Base-by-base conservation (phyloP, 352 stramenopile genomes). In the Phytophthora macrochlamydospora region DNA sequence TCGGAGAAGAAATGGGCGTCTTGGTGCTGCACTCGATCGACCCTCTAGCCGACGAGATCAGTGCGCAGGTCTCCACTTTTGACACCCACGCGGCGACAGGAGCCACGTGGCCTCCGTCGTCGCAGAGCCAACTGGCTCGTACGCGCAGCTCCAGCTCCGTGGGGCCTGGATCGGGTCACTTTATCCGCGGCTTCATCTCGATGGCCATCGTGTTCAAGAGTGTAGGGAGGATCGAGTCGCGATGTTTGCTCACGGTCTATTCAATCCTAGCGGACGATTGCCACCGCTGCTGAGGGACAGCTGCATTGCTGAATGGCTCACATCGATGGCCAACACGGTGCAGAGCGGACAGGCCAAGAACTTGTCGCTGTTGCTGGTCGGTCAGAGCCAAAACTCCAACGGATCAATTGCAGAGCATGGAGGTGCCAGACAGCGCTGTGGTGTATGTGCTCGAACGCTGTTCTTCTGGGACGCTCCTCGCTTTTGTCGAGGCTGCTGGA, bases 291-390 rank as follows among this genome's bases (percentile, higher is more conserved):
- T 92, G 12, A 73, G 78, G 2, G 83, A 93, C 51, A 65, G 61
- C 50, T 79, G 78, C 62, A 83, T 93, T 40, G 83, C 78, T 3
- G 80, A 89, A 18, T 76, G 76, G 56, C 71, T 91, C 3, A 77
- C 83, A 24, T 83, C 83, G 11, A 64, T 93, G 38, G 78, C 79
- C 40, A 87, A 90, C 35, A 82, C 85, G 2, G 73, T 83, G 29
- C 76, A 84, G 44, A 88, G 76, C 24, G 85, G 85, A 4, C 81
- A 93, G 35, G 83, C 85, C 33, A 93, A 93, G 79, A 91, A 85
- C 59, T 64, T 93, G 35, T 87, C 85, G 30, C 57, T 80, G 44
- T 63, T 92, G 40, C 67, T 93, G 18, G 62, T 79, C 63, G 61
- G 78, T 52, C 46, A 69, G 28, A 63, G 51, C 13, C 38, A 78